Evolutionary conservation across 2,329 filamentous ascomycete species (phyloP).

Genomic region (Beauveria varroae): DNA sequence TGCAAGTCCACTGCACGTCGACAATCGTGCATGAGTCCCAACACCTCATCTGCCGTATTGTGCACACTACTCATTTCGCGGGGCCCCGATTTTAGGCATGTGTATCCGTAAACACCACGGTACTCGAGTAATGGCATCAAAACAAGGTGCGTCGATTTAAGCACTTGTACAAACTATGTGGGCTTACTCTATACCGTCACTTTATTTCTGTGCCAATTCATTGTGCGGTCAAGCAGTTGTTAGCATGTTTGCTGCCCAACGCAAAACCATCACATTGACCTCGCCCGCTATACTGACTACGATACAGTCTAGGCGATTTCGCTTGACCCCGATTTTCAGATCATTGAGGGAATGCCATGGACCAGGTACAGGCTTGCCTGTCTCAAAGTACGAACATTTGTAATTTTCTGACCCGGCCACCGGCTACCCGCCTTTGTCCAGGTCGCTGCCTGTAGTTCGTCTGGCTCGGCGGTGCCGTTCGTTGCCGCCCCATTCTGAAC

Average conservation of each 20-base stretch:
- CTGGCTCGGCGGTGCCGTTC: constrained; percentile 11
- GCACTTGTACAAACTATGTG: neutral
- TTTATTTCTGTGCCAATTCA: neutral
- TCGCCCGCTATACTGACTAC: neutral
- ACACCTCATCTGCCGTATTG: constrained; percentile 4
- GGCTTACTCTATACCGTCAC: neutral
- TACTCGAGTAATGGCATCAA: constrained; percentile 9
- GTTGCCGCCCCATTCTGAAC: neutral
- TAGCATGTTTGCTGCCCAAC: neutral
- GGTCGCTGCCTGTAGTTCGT: constrained; percentile 1
- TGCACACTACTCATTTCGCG: constrained; percentile 5
- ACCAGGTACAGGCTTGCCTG: neutral
- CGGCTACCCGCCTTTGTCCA: neutral
- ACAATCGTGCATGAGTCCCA: constrained; percentile 5
- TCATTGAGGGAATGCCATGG: neutral
- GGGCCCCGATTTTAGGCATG: constrained; percentile 4
- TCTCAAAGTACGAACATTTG: constrained; percentile 2
- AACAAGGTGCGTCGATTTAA: neutral
- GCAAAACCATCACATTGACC: neutral
- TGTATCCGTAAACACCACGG: neutral
- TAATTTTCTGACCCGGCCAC: neutral
- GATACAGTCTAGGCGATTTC: neutral
- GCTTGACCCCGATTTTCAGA: neutral
- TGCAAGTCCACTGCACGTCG: constrained; percentile 3
- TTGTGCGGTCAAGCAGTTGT: neutral